phyloP scores from a whole-genome alignment of 129 eudicot genomes.

The Escallonia rubra region DNA sequence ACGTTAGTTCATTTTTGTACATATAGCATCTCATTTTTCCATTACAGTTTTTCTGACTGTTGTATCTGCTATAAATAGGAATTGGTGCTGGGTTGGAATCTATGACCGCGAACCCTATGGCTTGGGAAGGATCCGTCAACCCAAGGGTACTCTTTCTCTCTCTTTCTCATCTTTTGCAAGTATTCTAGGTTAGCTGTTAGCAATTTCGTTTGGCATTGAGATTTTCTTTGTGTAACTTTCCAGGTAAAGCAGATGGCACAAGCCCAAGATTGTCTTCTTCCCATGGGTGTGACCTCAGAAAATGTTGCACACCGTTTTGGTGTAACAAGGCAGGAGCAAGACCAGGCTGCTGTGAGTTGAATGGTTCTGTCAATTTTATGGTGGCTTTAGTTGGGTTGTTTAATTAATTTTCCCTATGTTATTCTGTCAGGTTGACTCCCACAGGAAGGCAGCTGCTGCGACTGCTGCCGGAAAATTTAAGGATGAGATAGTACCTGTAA shows the following conservation, averaged over 20 bases:
- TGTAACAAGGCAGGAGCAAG: constrained; percentile 89
- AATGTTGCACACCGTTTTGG: constrained; percentile 86
- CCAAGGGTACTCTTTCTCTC: constrained; percentile 49
- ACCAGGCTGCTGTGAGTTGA: constrained; percentile 92
- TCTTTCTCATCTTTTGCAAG: constrained; percentile 1
- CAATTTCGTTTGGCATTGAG: neutral
- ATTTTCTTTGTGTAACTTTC: neutral
- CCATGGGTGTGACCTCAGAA: constrained; percentile 98
- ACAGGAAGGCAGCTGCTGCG: constrained; percentile 96
- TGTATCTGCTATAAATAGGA: constrained; percentile 31
- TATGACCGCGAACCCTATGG: constrained; percentile 88
- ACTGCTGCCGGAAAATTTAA: constrained; percentile 86
- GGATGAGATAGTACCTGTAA: constrained; percentile 86
- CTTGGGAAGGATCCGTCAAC: constrained; percentile 90
- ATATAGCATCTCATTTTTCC: neutral
- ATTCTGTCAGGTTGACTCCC: constrained; percentile 72
- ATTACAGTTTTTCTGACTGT: constrained; percentile 9
- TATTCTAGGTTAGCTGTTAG: neutral
- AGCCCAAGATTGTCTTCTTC: constrained; percentile 97
- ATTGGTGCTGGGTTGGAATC: constrained; percentile 99
- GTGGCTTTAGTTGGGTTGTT: neutral
- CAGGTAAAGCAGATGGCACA: constrained; percentile 77
- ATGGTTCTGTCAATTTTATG: neutral
- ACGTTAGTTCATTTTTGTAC: neutral
- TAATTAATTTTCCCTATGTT: constrained; percentile 4